phyloP scores from a whole-genome alignment of 2,329 filamentous ascomycete genomes.

The Amesomyces nigricolor region DNA sequence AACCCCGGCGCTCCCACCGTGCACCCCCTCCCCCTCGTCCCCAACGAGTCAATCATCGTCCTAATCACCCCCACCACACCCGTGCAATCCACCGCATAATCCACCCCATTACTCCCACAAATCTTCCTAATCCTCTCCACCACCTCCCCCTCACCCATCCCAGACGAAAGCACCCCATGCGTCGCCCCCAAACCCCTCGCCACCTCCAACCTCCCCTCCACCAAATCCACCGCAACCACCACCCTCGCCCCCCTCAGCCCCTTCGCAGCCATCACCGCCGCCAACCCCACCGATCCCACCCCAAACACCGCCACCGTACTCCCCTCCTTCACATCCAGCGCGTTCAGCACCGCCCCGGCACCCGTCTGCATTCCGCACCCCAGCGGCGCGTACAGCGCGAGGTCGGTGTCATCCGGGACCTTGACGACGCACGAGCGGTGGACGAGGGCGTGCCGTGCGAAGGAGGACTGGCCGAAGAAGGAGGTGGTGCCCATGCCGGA shows the following conservation, averaged over 20 bases:
- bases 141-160: slow-evolving; percentile 18
- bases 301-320: slow-evolving; percentile 32
- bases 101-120: slow-evolving; percentile 26
- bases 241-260: slow-evolving; percentile 26
- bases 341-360: slow-evolving; percentile 33
- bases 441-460: slow-evolving; percentile 30
- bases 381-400: slow-evolving; percentile 31
- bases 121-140: slow-evolving; percentile 28
- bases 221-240: slow-evolving; percentile 31
- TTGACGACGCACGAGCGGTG: slow-evolving; percentile 30
- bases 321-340: slow-evolving; percentile 26
- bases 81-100: slow-evolving; percentile 32
- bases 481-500: slow-evolving; percentile 11
- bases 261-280: slow-evolving; percentile 33
- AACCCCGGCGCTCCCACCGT: slow-evolving; percentile 28
- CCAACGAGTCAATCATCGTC: slow-evolving; percentile 43
- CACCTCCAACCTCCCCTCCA: slow-evolving; percentile 26
- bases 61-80: slow-evolving; percentile 36
- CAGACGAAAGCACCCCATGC: slow-evolving; percentile 28
- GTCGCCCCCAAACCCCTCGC: slow-evolving; percentile 33
- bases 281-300: slow-evolving; percentile 33
- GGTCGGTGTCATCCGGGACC: slow-evolving; percentile 24
- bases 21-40: slow-evolving; percentile 26
- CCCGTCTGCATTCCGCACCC: slow-evolving; percentile 37
- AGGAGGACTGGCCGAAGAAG: slow-evolving; percentile 35